phyloP scores from a whole-genome alignment of 805 yeast species.

The Lachancea sp. region DNA sequence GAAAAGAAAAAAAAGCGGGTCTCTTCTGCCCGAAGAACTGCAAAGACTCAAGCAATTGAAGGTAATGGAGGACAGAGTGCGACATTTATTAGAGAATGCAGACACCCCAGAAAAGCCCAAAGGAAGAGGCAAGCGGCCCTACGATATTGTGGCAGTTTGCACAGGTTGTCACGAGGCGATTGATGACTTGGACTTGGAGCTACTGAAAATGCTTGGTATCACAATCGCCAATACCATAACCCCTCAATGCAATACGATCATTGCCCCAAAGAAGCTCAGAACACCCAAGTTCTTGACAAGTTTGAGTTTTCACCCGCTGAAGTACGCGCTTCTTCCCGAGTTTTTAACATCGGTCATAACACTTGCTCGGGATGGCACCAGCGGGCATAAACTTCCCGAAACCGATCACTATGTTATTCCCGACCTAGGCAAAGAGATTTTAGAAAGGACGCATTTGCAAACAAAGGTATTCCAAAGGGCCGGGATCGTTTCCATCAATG shows the following conservation, averaged over 20 bases:
- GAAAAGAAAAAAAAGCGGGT: constrained; percentile 33
- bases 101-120: neutral
- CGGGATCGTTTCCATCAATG: constrained; percentile 17
- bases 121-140: constrained; percentile 23
- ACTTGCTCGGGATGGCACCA: constrained; percentile 12
- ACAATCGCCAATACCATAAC: constrained; percentile 35
- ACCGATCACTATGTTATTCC: constrained; percentile 30
- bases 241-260: constrained; percentile 43
- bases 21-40: constrained; percentile 37
- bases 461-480: constrained; percentile 26
- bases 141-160: constrained; percentile 43
- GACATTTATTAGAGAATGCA: constrained; percentile 9
- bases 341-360: constrained; percentile 45
- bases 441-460: constrained; percentile 13
- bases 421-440: constrained; percentile 26
- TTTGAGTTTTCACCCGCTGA: constrained; percentile 47
- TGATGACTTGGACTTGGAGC: constrained; percentile 37
- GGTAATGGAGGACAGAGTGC: constrained; percentile 23
- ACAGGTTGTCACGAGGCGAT: constrained; percentile 60
- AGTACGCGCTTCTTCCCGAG: constrained; percentile 48
- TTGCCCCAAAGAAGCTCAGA: constrained; percentile 77
- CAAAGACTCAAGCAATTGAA: constrained; percentile 28
- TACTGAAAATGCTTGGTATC: constrained; percentile 52
- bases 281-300: constrained; percentile 82
- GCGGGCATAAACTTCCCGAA: constrained; percentile 20